These are phyloP conservation scores for Scheffersomyces stipitis DNA, from an alignment of 805 yeast genomes.

Conservation along the genomic window DNA sequence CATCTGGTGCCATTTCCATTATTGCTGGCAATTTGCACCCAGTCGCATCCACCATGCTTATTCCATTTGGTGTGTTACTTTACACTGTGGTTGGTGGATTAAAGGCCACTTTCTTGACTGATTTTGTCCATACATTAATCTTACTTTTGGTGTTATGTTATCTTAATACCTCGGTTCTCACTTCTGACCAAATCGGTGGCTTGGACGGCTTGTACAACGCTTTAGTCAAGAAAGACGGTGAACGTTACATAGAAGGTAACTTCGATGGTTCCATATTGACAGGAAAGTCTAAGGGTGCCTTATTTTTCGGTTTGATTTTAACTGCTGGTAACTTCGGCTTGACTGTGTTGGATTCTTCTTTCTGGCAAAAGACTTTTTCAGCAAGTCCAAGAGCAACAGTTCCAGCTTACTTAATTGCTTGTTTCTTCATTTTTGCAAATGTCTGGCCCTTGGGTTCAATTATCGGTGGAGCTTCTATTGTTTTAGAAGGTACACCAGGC, in stretches of 20 bases:
- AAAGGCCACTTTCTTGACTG: slow-evolving; percentile 52
- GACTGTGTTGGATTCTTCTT: slow-evolving; percentile 39
- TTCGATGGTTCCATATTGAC: slow-evolving; percentile 35
- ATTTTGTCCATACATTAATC: slow-evolving; percentile 25
- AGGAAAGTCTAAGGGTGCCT: slow-evolving; percentile 34
- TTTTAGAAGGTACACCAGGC: slow-evolving; percentile 20
- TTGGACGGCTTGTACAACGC: slow-evolving; percentile 25
- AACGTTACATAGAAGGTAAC: slow-evolving; percentile 30
- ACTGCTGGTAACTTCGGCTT: slow-evolving; percentile 37
- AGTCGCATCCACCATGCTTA: slow-evolving; percentile 27
- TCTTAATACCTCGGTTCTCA: slow-evolving; percentile 24
- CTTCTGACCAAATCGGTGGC: slow-evolving; percentile 27
- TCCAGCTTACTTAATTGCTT: slow-evolving; percentile 38
- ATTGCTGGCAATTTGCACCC: slow-evolving; percentile 27
- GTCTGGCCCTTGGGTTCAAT: slow-evolving; percentile 38
- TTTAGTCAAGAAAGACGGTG: slow-evolving; percentile 12
- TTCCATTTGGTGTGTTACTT: slow-evolving; percentile 39
- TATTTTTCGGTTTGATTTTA: slow-evolving; percentile 34
- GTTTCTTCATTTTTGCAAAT: slow-evolving; percentile 29
- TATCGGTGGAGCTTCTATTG: slow-evolving; percentile 32
- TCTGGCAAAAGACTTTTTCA: slow-evolving; percentile 42
- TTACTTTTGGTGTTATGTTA: slow-evolving; percentile 25
- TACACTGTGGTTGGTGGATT: slow-evolving; percentile 53
- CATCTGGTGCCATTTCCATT: slow-evolving; percentile 25
- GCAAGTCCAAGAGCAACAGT: slow-evolving; percentile 34